A percentile compares a stretch with the other conserved stretches of the same genome.
Conservation (phyloP, 2,329 filamentous ascomycete genomes). For the Talaromyces verruculosus region DNA sequence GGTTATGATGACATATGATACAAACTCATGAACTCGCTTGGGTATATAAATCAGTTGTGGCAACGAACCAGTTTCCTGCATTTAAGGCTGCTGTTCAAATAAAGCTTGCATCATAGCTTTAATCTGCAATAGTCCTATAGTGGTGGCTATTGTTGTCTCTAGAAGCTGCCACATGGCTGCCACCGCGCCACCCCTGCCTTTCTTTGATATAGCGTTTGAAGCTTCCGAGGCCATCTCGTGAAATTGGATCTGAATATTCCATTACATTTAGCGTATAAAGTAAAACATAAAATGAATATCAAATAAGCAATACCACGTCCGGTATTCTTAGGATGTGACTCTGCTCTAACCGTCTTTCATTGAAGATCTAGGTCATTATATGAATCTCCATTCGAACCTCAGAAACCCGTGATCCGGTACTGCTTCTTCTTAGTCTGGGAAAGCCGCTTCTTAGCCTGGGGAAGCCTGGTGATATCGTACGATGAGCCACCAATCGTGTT, state of each 20-base stretch:
- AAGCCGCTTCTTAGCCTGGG: background rate
- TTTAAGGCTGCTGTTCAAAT: too few species aligned
- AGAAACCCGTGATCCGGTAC: background rate
- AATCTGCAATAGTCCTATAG: background rate
- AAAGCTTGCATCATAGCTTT: too few species aligned
- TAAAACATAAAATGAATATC: too few species aligned
- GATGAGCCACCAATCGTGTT: slow-evolving; percentile 13
- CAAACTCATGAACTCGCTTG: too few species aligned
- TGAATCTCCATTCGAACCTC: background rate
- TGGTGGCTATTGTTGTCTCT: background rate
- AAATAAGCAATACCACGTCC: too few species aligned
- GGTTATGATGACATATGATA: too few species aligned
- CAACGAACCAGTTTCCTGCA: too few species aligned
- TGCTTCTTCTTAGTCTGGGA: background rate
- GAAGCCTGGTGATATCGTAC: slow-evolving; percentile 12
- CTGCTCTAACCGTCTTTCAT: background rate
- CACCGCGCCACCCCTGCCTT: too few species aligned
- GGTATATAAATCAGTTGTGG: too few species aligned
- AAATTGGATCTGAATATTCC: background rate
- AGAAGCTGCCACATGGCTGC: background rate
- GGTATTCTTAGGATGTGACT: background rate
- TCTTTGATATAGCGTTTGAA: background rate
- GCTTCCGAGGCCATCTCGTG: background rate
- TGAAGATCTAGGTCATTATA: background rate
- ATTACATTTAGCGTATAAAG: background rate